Percentiles rank a stretch among this genome's conserved stretches.
Evolutionary conservation across 345 rosid genomes (phyloP).

Genomic region (Acer saccharum): DNA sequence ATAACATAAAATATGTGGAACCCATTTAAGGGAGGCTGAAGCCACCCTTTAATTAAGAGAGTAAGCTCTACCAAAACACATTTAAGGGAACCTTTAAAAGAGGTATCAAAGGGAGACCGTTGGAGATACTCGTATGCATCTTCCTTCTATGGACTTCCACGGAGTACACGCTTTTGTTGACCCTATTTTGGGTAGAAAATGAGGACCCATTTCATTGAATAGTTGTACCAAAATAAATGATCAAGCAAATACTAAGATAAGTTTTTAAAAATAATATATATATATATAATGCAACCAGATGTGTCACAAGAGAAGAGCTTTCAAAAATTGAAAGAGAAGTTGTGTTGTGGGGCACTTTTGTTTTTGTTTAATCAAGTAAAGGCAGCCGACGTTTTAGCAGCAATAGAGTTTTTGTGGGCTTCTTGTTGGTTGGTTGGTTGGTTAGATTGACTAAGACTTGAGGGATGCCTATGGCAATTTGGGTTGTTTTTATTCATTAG

Average conservation of each 20-base stretch:
- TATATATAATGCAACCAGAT: too few relatives aligned
- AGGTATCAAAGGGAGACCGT: too few relatives aligned
- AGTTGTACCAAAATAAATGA: background rate
- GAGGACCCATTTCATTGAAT: slow-evolving; percentile 2
- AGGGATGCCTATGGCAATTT: background rate
- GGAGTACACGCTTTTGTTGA: background rate
- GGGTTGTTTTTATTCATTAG: background rate
- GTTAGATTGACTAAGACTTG: slow-evolving; percentile 10
- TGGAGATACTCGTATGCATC: background rate
- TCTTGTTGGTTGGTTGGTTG: background rate
- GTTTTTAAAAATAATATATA: too few relatives aligned
- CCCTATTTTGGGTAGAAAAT: background rate
- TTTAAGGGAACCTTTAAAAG: too few relatives aligned
- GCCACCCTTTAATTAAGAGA: too few relatives aligned
- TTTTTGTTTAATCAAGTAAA: background rate
- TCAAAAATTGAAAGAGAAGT: background rate
- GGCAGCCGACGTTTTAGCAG: slow-evolving; percentile 14
- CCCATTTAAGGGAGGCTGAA: too few relatives aligned
- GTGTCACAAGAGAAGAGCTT: background rate
- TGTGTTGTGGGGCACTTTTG: background rate
- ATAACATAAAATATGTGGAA: too few relatives aligned
- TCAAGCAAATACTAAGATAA: background rate
- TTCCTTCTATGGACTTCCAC: background rate
- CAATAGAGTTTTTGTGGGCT: background rate
- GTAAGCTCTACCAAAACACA: too few relatives aligned